These are phyloP conservation scores for Sugiyamaella grinbergsii DNA, from an alignment of 1,139 yeast species.

Conservation along the genomic window DNA sequence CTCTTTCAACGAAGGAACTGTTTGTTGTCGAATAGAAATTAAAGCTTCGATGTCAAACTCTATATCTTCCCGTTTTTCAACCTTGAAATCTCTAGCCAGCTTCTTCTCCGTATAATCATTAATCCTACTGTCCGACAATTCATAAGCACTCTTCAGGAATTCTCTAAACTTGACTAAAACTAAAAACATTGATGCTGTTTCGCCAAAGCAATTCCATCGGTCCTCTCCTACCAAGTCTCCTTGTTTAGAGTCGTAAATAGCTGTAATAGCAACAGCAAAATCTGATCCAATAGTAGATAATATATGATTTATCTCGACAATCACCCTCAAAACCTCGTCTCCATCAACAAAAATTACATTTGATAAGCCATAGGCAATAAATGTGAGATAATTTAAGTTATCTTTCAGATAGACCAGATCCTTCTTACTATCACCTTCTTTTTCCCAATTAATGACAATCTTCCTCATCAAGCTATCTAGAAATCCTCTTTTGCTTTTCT, in stretches of 20 bases:
- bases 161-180: constrained; percentile 16
- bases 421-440: constrained; percentile 5
- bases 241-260: constrained; percentile 1
- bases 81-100: constrained; percentile 2
- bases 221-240: constrained; percentile 18
- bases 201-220: constrained; percentile 18
- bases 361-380: constrained; percentile 48
- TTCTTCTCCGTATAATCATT: constrained; percentile 12
- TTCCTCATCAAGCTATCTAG: constrained; percentile 43
- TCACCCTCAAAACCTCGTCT: constrained; percentile 48
- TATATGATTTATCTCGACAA: constrained; percentile 37
- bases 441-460: constrained; percentile 37
- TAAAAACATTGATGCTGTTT: constrained; percentile 17
- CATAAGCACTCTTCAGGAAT: constrained; percentile 18
- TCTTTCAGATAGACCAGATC: constrained; percentile 22
- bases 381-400: constrained; percentile 43
- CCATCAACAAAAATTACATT: constrained; percentile 43
- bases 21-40: background rate
- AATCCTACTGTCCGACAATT: constrained; percentile 16
- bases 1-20: background rate
- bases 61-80: constrained; percentile 7
- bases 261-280: constrained; percentile 13
- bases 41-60: constrained; percentile 6
- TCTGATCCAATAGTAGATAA: constrained; percentile 42
- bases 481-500: constrained; percentile 53